Evolutionary conservation across 768 basidiomycete genomes (phyloP), one percentile per base, ranked within the genome.

Genomic region (Pholiota conissans): DNA sequence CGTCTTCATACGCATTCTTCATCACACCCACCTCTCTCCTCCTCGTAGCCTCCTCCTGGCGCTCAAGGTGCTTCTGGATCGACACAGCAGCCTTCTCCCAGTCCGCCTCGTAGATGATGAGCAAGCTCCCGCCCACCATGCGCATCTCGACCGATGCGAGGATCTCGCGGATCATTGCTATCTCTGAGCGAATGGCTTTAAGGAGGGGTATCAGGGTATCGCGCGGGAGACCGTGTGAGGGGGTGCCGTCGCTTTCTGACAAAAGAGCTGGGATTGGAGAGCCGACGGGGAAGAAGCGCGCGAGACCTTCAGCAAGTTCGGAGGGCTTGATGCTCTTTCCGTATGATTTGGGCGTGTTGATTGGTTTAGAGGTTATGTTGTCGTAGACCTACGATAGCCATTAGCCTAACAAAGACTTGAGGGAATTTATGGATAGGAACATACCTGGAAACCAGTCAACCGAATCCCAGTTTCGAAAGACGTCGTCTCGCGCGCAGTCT

Each of bases 381-480:
- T 93, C 83, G 71, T 90, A 89, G 3, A 93, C 90, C 93, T 94
- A 48, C 14, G 52, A 28, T 39, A 20, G 22, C 10, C 8, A n/a
- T 51, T 47, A 40, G 35, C 47, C 26, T 57, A 45, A 35, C 16
- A 13, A 10, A 26, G 7, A 32, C 37, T 18, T 10, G 16, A 2
- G 5, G 24, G 22, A 35, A 10, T 10, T 40, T 3, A 37, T 9
- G 42, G 22, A 52, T 24, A 52, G 24, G 37, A 24, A 53, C 54
- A 29, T 26, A 94, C 96, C 79, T 94, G 91, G 71, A 93, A 98
- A 6, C 92, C 97, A 1, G 95, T 97, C 49, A 98, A 71, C 35
- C 68, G 74, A 3, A 98, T 60, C 0, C 96, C 97, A 0, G 87
- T 89, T 69, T 86, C 82, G 2, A 79, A 68, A 9, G 84, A 89